phyloP scores from a whole-genome alignment of 805 yeast species.

The Yueomyces sinensis region DNA sequence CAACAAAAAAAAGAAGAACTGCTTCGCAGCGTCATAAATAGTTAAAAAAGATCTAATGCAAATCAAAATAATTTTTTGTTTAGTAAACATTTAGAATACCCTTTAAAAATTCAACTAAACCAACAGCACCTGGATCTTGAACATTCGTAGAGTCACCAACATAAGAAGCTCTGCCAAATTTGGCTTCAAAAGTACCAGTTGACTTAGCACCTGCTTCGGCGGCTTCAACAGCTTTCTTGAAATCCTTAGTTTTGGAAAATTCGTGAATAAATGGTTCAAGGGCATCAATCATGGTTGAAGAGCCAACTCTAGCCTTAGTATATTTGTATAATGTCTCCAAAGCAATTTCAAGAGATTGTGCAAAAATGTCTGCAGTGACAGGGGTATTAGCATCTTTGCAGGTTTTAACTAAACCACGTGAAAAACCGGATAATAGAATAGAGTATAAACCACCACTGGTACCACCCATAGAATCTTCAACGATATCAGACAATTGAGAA shows the following conservation, averaged over 20 bases:
- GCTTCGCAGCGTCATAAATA: too few species aligned
- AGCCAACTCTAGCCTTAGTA: conserved; percentile 82
- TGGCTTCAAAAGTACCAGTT: conserved; percentile 66
- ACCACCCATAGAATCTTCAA: conserved; percentile 93
- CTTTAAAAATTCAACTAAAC: conserved; percentile 44
- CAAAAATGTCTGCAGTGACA: conserved; percentile 26
- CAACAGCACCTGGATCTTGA: conserved; percentile 94
- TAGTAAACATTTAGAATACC: too few species aligned
- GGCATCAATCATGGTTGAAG: conserved; percentile 80
- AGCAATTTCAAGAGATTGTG: conserved; percentile 42
- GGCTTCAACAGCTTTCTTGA: conserved; percentile 48
- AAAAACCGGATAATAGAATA: conserved; percentile 68
- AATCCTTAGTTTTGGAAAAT: conserved; percentile 36
- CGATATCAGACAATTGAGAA: conserved; percentile 64
- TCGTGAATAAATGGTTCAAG: conserved; percentile 73
- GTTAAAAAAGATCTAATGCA: too few species aligned
- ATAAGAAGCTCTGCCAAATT: conserved; percentile 89
- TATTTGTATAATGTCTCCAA: conserved; percentile 66
- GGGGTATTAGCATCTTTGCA: conserved; percentile 15
- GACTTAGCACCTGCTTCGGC: conserved; percentile 65
- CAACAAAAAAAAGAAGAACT: too few species aligned
- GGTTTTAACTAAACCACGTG: conserved; percentile 31
- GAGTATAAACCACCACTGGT: conserved; percentile 92
- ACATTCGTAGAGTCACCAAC: conserved; percentile 60
- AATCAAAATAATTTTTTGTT: too few species aligned